phyloP scores from a whole-genome alignment of 2,329 filamentous ascomycete genomes.

The Teratosphaeriaceae sp. region DNA sequence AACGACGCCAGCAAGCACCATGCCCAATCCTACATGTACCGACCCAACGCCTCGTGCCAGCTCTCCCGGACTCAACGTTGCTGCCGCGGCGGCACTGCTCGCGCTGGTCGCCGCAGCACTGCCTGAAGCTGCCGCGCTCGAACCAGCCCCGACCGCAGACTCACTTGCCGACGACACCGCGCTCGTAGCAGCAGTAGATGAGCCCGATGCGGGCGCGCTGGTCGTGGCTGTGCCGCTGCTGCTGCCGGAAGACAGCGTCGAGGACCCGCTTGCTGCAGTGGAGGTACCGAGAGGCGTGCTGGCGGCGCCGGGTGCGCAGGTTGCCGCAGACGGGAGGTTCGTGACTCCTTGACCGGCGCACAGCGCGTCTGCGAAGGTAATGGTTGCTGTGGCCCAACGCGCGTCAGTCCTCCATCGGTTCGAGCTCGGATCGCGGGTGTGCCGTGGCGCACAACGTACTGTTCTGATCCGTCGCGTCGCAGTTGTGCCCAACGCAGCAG shows the following conservation, averaged over 20 bases:
- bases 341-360: slow-evolving; percentile 34
- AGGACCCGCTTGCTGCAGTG: slow-evolving; percentile 5
- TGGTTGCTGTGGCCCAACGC: slow-evolving; percentile 29
- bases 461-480: slow-evolving; percentile 27
- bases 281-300: slow-evolving; percentile 8
- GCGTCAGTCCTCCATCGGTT: neutral
- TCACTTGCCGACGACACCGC: neutral
- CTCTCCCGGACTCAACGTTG: neutral
- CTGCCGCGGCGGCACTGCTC: slow-evolving; percentile 3
- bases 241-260: neutral
- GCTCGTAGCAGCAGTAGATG: slow-evolving; percentile 1
- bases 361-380: slow-evolving; percentile 35
- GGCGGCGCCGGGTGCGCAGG: slow-evolving; percentile 24
- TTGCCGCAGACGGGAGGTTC: slow-evolving; percentile 34
- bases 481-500: slow-evolving; percentile 36
- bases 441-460: slow-evolving; percentile 19
- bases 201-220: slow-evolving; percentile 1
- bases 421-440: too few species aligned
- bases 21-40: slow-evolving; percentile 5
- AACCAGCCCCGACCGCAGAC: neutral
- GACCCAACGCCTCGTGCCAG: slow-evolving; percentile 1
- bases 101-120: slow-evolving; percentile 2
- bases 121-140: neutral
- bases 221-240: neutral
- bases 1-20: slow-evolving; percentile 9